phyloP scores from a whole-genome alignment of 139 green algal genomes.

The Volvox africanus region DNA sequence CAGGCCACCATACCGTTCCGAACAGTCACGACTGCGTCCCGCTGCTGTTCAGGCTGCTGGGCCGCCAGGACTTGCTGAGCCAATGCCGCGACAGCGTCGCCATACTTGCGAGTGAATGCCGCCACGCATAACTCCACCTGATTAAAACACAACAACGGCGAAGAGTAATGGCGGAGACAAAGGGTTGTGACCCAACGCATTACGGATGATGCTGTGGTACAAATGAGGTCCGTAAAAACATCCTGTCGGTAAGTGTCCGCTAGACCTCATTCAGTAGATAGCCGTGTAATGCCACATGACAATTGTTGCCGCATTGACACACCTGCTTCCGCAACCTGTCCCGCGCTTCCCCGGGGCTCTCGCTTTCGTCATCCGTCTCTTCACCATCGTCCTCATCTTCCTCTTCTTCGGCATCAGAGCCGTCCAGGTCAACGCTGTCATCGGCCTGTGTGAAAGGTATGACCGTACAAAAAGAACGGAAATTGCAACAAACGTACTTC shows the following conservation, averaged over 20 bases:
- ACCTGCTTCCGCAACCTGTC: slow-evolving; percentile 29
- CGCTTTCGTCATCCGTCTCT: not conserved
- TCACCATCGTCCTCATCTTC: slow-evolving; percentile 32
- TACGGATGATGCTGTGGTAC: too few relatives aligned
- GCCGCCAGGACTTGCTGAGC: slow-evolving; percentile 43
- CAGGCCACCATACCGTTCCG: slow-evolving; percentile 22
- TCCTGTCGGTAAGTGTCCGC: too few relatives aligned
- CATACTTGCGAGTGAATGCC: slow-evolving; percentile 41
- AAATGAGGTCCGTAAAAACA: too few relatives aligned
- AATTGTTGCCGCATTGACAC: too few relatives aligned
- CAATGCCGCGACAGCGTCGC: slow-evolving; percentile 29
- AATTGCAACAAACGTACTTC: not conserved
- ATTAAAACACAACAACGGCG: not conserved
- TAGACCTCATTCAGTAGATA: too few relatives aligned
- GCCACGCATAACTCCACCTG: slow-evolving; percentile 23
- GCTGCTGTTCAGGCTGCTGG: slow-evolving; percentile 1
- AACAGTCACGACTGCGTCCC: not conserved
- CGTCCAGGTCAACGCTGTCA: slow-evolving; percentile 9
- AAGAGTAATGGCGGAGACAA: not conserved
- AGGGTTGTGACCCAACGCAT: too few relatives aligned
- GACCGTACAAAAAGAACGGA: too few relatives aligned
- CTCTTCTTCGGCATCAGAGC: not conserved
- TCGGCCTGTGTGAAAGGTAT: not conserved
- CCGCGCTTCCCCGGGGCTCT: not conserved
- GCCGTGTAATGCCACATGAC: too few relatives aligned